Conservation (phyloP, 2,329 filamentous ascomycete species). For the Fonsecaea monophora region DNA sequence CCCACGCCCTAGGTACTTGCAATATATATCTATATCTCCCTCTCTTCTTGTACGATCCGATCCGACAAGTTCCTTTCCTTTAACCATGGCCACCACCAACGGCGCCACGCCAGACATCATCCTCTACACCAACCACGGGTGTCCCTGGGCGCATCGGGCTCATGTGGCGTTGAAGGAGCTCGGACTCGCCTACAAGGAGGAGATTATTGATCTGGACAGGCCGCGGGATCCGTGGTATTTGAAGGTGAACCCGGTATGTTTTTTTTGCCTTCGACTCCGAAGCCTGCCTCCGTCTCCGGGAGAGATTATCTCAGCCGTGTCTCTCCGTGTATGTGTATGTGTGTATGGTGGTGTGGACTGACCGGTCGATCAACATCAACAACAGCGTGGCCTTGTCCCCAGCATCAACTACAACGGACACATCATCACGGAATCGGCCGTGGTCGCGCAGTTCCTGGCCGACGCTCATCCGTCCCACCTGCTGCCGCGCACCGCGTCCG, state of each 20-base stretch:
- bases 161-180: slow-evolving; percentile 75
- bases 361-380: not conserved
- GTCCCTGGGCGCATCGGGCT: slow-evolving; percentile 77
- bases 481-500: slow-evolving; percentile 42
- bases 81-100: slow-evolving; percentile 12
- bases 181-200: slow-evolving; percentile 70
- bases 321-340: not conserved
- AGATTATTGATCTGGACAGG: slow-evolving; percentile 72
- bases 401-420: slow-evolving; percentile 58
- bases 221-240: slow-evolving; percentile 78
- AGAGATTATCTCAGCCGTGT: not conserved
- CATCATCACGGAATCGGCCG: slow-evolving; percentile 74
- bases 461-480: slow-evolving; percentile 74
- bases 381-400: slow-evolving; percentile 74
- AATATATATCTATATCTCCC: no score
- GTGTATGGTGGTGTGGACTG: not conserved
- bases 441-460: slow-evolving; percentile 74
- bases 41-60: no score
- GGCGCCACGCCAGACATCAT: slow-evolving; percentile 58
- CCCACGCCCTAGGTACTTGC: no score
- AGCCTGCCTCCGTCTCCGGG: not conserved
- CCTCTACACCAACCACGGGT: slow-evolving; percentile 73
- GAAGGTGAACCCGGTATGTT: slow-evolving; percentile 70
- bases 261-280: not conserved
- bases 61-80: no score